A percentile compares a stretch with the other conserved stretches of the same genome.
These are phyloP conservation scores for Fraxinus pennsylvanica DNA, from an alignment of 257 asterid genomes.

Conservation along the genomic window DNA sequence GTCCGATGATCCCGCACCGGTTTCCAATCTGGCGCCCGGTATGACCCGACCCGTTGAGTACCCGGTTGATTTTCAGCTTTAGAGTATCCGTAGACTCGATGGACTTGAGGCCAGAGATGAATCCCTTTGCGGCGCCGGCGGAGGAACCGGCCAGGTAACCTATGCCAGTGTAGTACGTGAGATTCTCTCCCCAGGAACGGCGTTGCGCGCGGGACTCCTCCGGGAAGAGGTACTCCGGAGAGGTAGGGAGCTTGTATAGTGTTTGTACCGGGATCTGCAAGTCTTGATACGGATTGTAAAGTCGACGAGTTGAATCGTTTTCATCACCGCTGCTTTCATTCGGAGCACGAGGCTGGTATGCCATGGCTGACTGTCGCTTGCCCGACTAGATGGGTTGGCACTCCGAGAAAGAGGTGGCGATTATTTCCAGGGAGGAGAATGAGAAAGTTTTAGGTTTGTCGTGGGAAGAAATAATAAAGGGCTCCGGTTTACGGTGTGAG, in stretches of 20 bases:
- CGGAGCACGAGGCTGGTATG: conserved; percentile 62
- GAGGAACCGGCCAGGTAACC: conserved; percentile 75
- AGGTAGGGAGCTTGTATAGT: conserved; percentile 68
- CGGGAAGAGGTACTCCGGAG: conserved; percentile 84
- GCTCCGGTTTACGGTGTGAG: not conserved
- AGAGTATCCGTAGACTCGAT: conserved; percentile 71
- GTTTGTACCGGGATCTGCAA: conserved; percentile 57
- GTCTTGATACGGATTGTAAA: conserved; percentile 91
- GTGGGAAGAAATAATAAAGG: not conserved
- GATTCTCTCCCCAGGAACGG: conserved; percentile 93
- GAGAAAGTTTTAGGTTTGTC: not conserved
- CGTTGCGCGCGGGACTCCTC: conserved; percentile 80
- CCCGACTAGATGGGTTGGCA: not conserved
- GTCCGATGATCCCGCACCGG: conserved; percentile 76
- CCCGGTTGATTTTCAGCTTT: conserved; percentile 72
- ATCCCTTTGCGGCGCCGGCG: conserved; percentile 72
- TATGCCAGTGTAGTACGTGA: conserved; percentile 84
- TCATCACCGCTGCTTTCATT: conserved; percentile 40
- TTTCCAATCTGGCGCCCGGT: conserved; percentile 75
- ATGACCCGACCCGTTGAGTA: conserved; percentile 85
- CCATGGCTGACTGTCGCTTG: conserved; percentile 45
- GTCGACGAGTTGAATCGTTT: conserved; percentile 53
- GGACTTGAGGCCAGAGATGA: conserved; percentile 60
- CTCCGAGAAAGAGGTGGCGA: not conserved
- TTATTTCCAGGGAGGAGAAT: not conserved